phyloP scores from a whole-genome alignment of 2,329 filamentous ascomycete genomes.

The Fusarium sp. region DNA sequence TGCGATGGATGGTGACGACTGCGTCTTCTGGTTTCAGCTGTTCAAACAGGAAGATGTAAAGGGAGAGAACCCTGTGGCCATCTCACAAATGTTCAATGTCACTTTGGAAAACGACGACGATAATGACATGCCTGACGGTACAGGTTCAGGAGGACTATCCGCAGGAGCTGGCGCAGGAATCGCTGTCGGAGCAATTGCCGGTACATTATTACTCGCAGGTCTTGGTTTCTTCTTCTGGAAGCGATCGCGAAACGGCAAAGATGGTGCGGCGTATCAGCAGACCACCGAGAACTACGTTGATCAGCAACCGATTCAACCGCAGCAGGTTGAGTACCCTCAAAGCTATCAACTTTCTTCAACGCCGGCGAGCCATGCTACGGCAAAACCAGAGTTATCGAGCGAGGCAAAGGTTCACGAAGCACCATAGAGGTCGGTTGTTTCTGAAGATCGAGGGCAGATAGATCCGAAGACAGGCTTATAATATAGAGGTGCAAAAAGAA shows the following conservation, averaged over 20 bases:
- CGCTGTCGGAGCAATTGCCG: conserved; percentile 1
- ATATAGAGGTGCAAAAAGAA: neutral
- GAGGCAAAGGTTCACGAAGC: conserved; percentile 6
- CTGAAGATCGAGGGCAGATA: neutral
- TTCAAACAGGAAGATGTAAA: neutral
- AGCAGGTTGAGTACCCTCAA: neutral
- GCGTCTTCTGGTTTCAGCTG: conserved; percentile 11
- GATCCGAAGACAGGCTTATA: neutral
- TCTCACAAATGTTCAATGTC: conserved; percentile 15
- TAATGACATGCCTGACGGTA: neutral
- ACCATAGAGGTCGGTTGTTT: neutral
- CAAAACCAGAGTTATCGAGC: conserved; percentile 1
- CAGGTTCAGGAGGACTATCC: neutral
- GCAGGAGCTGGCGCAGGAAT: conserved; percentile 11
- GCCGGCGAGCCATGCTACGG: neutral
- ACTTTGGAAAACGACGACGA: neutral
- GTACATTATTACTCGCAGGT: neutral
- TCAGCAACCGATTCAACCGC: neutral
- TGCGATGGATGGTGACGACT: neutral
- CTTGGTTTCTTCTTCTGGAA: conserved; percentile 15
- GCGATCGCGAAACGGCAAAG: neutral
- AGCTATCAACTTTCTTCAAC: neutral
- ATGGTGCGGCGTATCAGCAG: neutral
- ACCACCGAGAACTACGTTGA: neutral
- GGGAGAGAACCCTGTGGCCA: neutral